Conservation (phyloP, 2,329 filamentous ascomycete species). For the Hymenoscyphus albidus region DNA sequence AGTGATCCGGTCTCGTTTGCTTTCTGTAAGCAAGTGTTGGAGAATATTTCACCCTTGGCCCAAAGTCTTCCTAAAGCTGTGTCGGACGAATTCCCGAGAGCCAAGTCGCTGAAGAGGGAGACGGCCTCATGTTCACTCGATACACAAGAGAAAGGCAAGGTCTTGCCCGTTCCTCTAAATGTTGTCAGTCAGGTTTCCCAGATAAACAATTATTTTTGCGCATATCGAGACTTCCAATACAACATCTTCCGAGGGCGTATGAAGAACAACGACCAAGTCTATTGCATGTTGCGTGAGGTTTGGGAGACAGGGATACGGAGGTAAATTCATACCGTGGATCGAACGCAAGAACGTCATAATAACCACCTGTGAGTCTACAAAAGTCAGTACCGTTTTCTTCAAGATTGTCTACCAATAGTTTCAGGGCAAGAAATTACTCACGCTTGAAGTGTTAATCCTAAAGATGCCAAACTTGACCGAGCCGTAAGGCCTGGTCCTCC, state of each 20-base stretch:
- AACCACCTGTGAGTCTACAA: constrained; percentile 11
- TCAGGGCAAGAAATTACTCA: not conserved
- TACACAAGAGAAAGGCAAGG: constrained; percentile 12
- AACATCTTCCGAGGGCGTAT: no score
- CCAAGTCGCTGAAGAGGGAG: not conserved
- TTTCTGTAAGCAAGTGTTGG: constrained; percentile 11
- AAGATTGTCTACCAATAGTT: not conserved
- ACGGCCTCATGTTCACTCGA: not conserved
- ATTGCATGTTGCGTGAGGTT: not conserved
- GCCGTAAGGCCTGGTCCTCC: constrained; percentile 14
- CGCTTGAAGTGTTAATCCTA: constrained; percentile 4
- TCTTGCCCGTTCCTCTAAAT: constrained; percentile 13
- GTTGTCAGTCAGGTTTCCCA: not conserved
- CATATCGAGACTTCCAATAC: no score
- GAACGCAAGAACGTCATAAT: constrained; percentile 15
- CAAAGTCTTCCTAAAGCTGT: constrained; percentile 9
- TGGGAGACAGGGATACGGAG: not conserved
- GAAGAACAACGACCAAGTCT: no score
- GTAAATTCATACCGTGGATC: constrained; percentile 10
- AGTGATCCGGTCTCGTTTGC: constrained; percentile 6
- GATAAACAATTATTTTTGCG: no score
- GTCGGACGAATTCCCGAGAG: constrained; percentile 8
- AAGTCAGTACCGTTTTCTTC: not conserved
- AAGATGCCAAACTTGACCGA: not conserved
- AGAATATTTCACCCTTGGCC: not conserved